Evolutionary conservation across 345 rosid genomes (phyloP).

Genomic region (Mangifera indica): DNA sequence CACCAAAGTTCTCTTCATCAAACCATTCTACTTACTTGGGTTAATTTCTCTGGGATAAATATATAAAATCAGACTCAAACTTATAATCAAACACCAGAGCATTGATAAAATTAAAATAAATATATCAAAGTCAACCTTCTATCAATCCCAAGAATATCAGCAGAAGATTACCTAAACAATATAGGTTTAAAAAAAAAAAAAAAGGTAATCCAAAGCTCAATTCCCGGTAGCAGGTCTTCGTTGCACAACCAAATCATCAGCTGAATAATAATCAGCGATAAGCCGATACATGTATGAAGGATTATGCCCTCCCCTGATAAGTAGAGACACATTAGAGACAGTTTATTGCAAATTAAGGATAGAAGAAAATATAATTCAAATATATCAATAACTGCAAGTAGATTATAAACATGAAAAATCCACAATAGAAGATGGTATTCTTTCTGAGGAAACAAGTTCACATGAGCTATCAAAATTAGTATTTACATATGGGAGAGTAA

Average conservation of each 20-base stretch:
- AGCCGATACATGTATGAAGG: constrained; percentile 97
- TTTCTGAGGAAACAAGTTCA: neutral
- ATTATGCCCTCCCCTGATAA: constrained; percentile 93
- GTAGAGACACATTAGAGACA: constrained; percentile 3
- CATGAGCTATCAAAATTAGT: neutral
- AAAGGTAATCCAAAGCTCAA: constrained; percentile 26
- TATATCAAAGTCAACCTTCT: no score
- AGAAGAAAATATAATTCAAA: neutral
- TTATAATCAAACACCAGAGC: no score
- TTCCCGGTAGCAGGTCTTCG: constrained; percentile 38
- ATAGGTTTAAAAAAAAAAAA: no score
- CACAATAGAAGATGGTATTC: neutral
- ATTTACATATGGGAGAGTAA: neutral
- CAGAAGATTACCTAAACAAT: no score
- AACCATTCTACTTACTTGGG: no score
- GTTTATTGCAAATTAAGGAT: neutral
- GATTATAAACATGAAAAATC: neutral
- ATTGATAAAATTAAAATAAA: no score
- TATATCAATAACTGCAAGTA: neutral
- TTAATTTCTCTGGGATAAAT: no score
- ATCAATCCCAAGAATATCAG: no score
- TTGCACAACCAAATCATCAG: constrained; percentile 87
- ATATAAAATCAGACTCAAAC: no score
- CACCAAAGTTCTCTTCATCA: no score
- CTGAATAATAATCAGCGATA: constrained; percentile 94